phyloP scores from a whole-genome alignment of 2,329 filamentous ascomycete species.

The Gliomastix tumulicola region DNA sequence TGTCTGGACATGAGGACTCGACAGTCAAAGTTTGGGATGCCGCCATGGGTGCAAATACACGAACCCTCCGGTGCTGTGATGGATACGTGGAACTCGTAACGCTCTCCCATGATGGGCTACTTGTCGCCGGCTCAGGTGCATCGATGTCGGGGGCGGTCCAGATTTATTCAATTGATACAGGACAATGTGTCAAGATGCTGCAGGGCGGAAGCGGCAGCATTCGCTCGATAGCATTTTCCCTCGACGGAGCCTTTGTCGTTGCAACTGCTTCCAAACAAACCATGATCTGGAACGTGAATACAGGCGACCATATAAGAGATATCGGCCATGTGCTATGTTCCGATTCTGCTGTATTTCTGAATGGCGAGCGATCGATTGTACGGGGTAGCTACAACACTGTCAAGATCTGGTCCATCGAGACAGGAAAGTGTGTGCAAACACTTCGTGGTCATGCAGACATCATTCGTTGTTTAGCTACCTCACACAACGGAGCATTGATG shows the following conservation, averaged over 20 bases:
- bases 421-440: constrained; percentile 3
- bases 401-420: constrained; percentile 6
- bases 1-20: neutral
- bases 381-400: constrained; percentile 1
- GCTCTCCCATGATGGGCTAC: no score
- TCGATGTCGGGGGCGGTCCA: no score
- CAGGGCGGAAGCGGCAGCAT: no score
- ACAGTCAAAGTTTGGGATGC: constrained; percentile 3
- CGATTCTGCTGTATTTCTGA: neutral
- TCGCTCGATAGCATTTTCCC: no score
- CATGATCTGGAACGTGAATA: neutral
- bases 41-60: no score
- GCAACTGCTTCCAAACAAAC: neutral
- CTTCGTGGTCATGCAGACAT: constrained; percentile 3
- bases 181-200: no score
- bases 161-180: no score
- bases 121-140: no score
- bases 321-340: neutral
- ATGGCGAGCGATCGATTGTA: neutral
- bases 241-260: neutral
- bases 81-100: no score
- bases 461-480: neutral
- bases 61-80: no score
- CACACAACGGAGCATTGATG: neutral
- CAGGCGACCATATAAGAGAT: neutral